Evolutionary conservation across 495 filamentous ascomycete genomes (phyloP), one percentile per base, ranked within the genome.

Genomic region (Achaetomiella virescens): DNA sequence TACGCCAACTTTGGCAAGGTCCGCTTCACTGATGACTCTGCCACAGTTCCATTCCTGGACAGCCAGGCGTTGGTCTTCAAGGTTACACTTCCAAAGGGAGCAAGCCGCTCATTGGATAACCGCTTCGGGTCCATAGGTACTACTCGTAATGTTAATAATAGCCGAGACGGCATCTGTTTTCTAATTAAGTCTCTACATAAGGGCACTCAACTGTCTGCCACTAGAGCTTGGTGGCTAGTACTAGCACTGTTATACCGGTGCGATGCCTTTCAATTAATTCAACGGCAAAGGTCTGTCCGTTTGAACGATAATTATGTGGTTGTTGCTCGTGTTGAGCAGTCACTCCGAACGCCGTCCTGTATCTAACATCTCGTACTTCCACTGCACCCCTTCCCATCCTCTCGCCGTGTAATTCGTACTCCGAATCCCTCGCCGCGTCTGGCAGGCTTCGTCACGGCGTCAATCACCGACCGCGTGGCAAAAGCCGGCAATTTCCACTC

Each of bases 21-120:
- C 31, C 67, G 66, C 18, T 91, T 84, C 62, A 62, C 72, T 9
- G 88, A 93, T 62, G 40, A 43, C 27, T 43, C 50, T 6, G 72
- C 60, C 0, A 84, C 76, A 15, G 87, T 87, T 0, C 84, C 72
- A 44, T 79, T 78, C 51, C 62, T 93, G 18, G 79, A 88, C 48
- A 87, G 73, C 53, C 89, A 91, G 71, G 81, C 78, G 0, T 67
- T 91, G 55, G 86, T 87, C 4, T 91, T 91, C 69, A 81, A 84
- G 71, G 70, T 91, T 33, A 78, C 73, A 44, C 68, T 89, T 81
- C 81, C 3, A 69, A 69, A 38, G 52, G 48, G 6, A 59, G 58
- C 60, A 60, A 58, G 49, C 55, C 60, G 14, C 41, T 65, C 25
- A 37, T 61, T 29, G 63, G 18, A 24, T 66, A 29, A 55, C n/a